Evolutionary conservation across 2,329 filamentous ascomycete species (phyloP), one percentile per base, ranked within the genome.

Genomic region (Raffaelea arxii): DNA sequence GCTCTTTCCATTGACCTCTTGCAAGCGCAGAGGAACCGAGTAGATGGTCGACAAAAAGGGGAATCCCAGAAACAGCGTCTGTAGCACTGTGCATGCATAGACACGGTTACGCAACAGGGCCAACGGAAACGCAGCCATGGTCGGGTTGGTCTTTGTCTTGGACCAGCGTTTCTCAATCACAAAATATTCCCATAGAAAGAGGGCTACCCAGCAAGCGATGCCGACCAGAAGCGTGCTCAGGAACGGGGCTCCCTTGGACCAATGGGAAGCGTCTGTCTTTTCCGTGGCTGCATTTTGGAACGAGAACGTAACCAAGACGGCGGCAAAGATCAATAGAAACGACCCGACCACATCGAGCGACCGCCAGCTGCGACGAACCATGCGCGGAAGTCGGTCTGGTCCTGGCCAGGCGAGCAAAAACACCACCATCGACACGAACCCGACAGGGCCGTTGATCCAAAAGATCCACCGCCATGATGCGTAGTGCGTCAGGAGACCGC

Each of bases 381-480:
- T 49, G 16, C 55, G 52, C 1, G 65, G 65, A 2, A 72, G 58
- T 40, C 68, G 58, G 46, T 66, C 58, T 24, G 58, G 54, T 9
- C 62, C 59, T 2, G 77, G 76, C 76, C 76, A 80, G 3, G 66
- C 59, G 1, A 71, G 24, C 21, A 67, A 59, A 51, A 80, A 74
- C 1, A 75, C 52, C 7, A 63, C 42, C 19, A 75, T 56, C 2
- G 76, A 71, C 1, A 68, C 50, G 35, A 59, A 55, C 1, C 74
- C 72, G 12, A 78, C 61, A 1, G 76, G 75, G 2, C 69, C 73
- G 54, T 79, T 80, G 55, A 80, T 72, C 71, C 72, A 78, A 57
- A 79, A 80, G 2, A 78, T 64, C 69, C 72, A 77, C 49, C 70
- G 60, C 74, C 74, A 78, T 10, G 59, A 67, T 1, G 64, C 55